Percentiles rank a stretch among this genome's conserved stretches.
Evolutionary conservation across 441 rosid genomes (phyloP).

Genomic region (Croton setiger): DNA sequence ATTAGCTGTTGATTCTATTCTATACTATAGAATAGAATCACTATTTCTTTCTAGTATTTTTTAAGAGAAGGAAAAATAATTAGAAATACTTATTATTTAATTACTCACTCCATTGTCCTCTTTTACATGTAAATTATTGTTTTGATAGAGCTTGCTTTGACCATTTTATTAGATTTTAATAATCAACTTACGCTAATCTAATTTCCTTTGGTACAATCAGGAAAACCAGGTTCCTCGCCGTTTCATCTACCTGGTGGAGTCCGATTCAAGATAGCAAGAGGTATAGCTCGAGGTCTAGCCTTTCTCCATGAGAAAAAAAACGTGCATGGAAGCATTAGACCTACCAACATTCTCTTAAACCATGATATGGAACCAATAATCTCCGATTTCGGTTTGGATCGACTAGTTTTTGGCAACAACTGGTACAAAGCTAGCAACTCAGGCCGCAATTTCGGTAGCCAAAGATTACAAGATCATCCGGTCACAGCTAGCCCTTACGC

Average conservation of each 20-base stretch:
- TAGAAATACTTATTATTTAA: too few relatives aligned
- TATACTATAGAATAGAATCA: too few relatives aligned
- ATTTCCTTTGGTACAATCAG: conserved; percentile 28
- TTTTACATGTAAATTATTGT: too few relatives aligned
- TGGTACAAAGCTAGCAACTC: conserved; percentile 29
- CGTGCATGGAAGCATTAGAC: conserved; percentile 73
- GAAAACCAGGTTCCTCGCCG: conserved; percentile 47
- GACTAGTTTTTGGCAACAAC: conserved; percentile 29
- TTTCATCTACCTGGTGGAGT: conserved; percentile 41
- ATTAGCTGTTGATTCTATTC: neutral
- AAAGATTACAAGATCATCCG: conserved; percentile 27
- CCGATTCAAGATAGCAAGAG: conserved; percentile 72
- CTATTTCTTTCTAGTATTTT: too few relatives aligned
- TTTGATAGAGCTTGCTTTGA: too few relatives aligned
- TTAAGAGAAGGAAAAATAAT: too few relatives aligned
- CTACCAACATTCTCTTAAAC: conserved; percentile 64
- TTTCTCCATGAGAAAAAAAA: conserved; percentile 75
- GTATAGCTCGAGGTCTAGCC: conserved; percentile 72
- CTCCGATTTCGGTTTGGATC: conserved; percentile 58
- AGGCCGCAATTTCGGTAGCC: conserved; percentile 29
- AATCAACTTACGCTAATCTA: too few relatives aligned
- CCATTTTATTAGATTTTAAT: too few relatives aligned
- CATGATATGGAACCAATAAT: conserved; percentile 60
- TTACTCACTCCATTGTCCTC: too few relatives aligned
- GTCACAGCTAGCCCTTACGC: conserved; percentile 26